Percentiles rank a stretch among this genome's conserved stretches.
phyloP scores from a whole-genome alignment of 306 rosid species.

The Trifolium subterraneum region DNA sequence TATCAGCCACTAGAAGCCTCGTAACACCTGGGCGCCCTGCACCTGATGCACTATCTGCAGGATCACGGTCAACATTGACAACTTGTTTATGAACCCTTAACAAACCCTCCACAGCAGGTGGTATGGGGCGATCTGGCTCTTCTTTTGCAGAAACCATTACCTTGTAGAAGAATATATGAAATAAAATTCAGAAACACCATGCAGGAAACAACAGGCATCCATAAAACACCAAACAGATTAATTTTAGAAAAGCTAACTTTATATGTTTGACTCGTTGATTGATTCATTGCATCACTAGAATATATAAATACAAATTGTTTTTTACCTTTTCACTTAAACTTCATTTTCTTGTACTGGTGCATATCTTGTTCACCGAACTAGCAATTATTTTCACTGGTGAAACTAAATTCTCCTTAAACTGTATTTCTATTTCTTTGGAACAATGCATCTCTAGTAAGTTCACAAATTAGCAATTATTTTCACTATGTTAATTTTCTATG shows the following conservation, averaged over 20 bases:
- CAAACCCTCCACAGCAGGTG: slow-evolving; percentile 68
- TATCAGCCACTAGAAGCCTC: slow-evolving; percentile 65
- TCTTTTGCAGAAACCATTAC: slow-evolving; percentile 72
- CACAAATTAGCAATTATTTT: slow-evolving; percentile 32
- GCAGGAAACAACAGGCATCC: neutral
- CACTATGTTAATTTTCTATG: slow-evolving; percentile 8
- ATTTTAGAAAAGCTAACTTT: slow-evolving; percentile 21
- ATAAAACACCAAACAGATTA: slow-evolving; percentile 13
- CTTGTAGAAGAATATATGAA: slow-evolving; percentile 43
- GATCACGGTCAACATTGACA: slow-evolving; percentile 49
- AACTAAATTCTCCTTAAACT: slow-evolving; percentile 14
- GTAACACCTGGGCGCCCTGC: slow-evolving; percentile 49
- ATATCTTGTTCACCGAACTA: slow-evolving; percentile 24
- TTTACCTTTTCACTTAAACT: slow-evolving; percentile 12
- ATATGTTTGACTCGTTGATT: slow-evolving; percentile 30
- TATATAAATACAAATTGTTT: neutral
- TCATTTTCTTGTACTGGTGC: slow-evolving; percentile 13
- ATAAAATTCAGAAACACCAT: slow-evolving; percentile 34
- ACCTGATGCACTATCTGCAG: slow-evolving; percentile 49
- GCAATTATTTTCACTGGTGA: slow-evolving; percentile 27
- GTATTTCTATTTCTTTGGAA: slow-evolving; percentile 27
- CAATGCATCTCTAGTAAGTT: neutral
- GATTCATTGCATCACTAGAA: slow-evolving; percentile 34
- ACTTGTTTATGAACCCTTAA: slow-evolving; percentile 66
- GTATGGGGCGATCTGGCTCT: slow-evolving; percentile 56